phyloP scores from a whole-genome alignment of 768 basidiomycete species.

The Coprinellus micaceus region DNA sequence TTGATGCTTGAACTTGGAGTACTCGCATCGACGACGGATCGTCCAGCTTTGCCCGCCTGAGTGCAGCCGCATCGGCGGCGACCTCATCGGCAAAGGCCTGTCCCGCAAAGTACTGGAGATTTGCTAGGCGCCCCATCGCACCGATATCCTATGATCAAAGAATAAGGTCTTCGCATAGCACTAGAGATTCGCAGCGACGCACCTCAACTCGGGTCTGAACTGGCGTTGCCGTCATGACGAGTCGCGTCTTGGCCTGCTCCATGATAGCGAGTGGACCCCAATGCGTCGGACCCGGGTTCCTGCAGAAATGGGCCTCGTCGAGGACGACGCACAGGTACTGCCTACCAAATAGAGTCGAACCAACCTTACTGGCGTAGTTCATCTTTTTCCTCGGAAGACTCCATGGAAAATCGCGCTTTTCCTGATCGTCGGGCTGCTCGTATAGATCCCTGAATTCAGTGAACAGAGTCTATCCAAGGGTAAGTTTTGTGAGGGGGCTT shows the following conservation, averaged over 20 bases:
- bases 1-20: neutral
- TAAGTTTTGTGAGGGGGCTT: neutral
- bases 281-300: neutral
- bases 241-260: neutral
- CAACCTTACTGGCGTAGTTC: neutral
- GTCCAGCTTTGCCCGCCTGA: neutral
- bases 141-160: conserved; percentile 6
- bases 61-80: neutral
- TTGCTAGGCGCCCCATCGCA: conserved; percentile 5
- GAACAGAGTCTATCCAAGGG: neutral
- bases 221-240: conserved; percentile 27
- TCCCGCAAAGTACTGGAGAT: conserved; percentile 9
- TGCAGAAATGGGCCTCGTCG: conserved; percentile 5
- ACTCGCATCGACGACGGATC: neutral
- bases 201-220: conserved; percentile 25
- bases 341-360: neutral
- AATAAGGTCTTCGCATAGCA: neutral
- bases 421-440: neutral
- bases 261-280: neutral
- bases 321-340: neutral
- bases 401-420: neutral
- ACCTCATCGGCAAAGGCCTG: conserved; percentile 5
- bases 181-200: neutral
- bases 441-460: neutral
- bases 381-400: neutral